Percentiles rank a stretch among this genome's conserved stretches.
These are phyloP conservation scores for Pseudomassariella vexata DNA, from an alignment of 2,329 filamentous ascomycete genomes.

Conservation along the genomic window DNA sequence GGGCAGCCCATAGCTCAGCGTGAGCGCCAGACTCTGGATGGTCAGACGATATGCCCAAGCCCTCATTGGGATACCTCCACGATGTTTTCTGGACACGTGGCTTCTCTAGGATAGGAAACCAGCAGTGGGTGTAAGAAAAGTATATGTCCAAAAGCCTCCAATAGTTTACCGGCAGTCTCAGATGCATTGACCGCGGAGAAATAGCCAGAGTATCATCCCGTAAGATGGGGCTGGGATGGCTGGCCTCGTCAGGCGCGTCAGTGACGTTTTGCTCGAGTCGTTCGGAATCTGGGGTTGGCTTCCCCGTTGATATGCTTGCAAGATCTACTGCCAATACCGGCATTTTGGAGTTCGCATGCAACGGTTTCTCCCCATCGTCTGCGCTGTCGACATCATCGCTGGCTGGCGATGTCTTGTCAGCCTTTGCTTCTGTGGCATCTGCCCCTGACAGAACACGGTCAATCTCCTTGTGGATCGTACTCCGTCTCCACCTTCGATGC, in stretches of 20 bases:
- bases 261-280: background rate
- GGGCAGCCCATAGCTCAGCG: slow-evolving; percentile 54
- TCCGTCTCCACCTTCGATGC: slow-evolving; percentile 58
- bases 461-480: slow-evolving; percentile 55
- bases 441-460: slow-evolving; percentile 53
- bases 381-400: slow-evolving; percentile 21
- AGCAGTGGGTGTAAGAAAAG: slow-evolving; percentile 69
- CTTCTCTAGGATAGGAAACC: slow-evolving; percentile 69
- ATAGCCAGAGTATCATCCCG: too few species aligned
- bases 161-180: slow-evolving; percentile 44
- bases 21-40: slow-evolving; percentile 33
- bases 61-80: slow-evolving; percentile 33
- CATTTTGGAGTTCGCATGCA: slow-evolving; percentile 6
- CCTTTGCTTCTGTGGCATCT: slow-evolving; percentile 21
- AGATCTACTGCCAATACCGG: background rate
- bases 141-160: slow-evolving; percentile 65
- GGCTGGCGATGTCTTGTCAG: slow-evolving; percentile 24
- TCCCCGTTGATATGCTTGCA: background rate
- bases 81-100: slow-evolving; percentile 50
- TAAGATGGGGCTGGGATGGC: too few species aligned
- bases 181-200: slow-evolving; percentile 3
- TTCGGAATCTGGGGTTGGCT: slow-evolving; percentile 1
- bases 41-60: slow-evolving; percentile 19
- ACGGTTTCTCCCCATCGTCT: slow-evolving; percentile 19
- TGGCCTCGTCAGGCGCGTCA: background rate